phyloP scores from a whole-genome alignment of 331 rosid species.

The Acacia pycnantha region DNA sequence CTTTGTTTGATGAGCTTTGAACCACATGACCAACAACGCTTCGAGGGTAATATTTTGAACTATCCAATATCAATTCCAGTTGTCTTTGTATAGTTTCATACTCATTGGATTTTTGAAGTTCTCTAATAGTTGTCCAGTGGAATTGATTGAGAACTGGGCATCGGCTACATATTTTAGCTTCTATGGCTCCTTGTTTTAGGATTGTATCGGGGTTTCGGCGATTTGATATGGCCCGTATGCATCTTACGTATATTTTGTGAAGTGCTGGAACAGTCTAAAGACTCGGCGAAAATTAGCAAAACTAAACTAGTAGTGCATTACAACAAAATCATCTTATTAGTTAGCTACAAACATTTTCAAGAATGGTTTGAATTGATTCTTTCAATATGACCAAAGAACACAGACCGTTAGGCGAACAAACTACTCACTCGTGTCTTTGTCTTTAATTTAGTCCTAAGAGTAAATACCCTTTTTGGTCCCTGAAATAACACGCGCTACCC shows the following conservation, averaged over 20 bases:
- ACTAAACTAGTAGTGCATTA: not conserved
- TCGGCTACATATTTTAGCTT: not conserved
- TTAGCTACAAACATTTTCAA: not conserved
- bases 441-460: no score
- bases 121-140: not conserved
- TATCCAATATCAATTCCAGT: not conserved
- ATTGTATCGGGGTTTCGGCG: not conserved
- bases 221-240: not conserved
- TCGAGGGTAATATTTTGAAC: not conserved
- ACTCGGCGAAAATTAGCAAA: not conserved
- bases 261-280: not conserved
- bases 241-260: not conserved
- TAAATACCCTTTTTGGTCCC: no score
- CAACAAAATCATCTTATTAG: not conserved
- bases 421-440: not conserved
- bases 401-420: not conserved
- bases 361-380: not conserved
- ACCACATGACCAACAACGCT: slow-evolving; percentile 43
- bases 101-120: slow-evolving; percentile 8
- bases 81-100: slow-evolving; percentile 27
- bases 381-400: not conserved
- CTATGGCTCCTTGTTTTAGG: not conserved
- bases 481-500: no score
- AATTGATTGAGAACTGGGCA: not conserved
- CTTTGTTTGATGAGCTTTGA: slow-evolving; percentile 38